These are phyloP conservation scores for Lanmaoa pseudosensibilis DNA, from an alignment of 768 basidiomycete species.

Conservation along the genomic window DNA sequence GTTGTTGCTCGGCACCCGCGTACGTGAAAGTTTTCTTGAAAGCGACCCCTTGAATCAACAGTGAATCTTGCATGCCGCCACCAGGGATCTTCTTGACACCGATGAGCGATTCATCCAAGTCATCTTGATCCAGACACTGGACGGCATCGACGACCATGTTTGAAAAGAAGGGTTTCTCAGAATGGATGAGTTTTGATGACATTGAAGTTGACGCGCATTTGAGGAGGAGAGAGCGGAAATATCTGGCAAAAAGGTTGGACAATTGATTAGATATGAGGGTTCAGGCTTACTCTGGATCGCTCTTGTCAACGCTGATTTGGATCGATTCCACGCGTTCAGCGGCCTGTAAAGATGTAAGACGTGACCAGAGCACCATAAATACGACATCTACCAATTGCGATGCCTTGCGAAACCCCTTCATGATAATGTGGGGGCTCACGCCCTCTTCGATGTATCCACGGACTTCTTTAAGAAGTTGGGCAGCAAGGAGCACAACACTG, in stretches of 20 bases:
- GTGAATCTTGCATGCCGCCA: conserved; percentile 96
- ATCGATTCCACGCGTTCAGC: conserved; percentile 84
- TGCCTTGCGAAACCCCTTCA: conserved; percentile 92
- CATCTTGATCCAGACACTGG: conserved; percentile 85
- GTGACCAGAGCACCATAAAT: conserved; percentile 4
- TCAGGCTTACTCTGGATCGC: conserved; percentile 78
- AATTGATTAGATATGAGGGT: neutral
- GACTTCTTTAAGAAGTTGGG: conserved; percentile 92
- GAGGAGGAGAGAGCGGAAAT: conserved; percentile 89
- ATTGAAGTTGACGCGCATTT: conserved; percentile 99
- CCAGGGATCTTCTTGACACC: conserved; percentile 98
- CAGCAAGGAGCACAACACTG: conserved; percentile 90
- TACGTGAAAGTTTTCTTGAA: conserved; percentile 99
- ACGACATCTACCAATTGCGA: conserved; percentile 68
- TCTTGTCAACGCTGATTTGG: conserved; percentile 87
- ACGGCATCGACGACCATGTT: conserved; percentile 99
- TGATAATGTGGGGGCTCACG: conserved; percentile 95
- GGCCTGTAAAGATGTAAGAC: conserved; percentile 50
- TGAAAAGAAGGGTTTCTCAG: conserved; percentile 98
- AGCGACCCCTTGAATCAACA: conserved; percentile 85
- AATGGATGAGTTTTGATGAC: conserved; percentile 99
- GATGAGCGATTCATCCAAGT: conserved; percentile 93
- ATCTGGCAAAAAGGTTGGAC: conserved; percentile 45
- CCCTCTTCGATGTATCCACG: conserved; percentile 93
- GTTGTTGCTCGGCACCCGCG: conserved; percentile 98